Percentiles rank a stretch among this genome's conserved stretches.
Evolutionary conservation across 257 asterid genomes (phyloP).

Genomic region (Penstemon eatonii): DNA sequence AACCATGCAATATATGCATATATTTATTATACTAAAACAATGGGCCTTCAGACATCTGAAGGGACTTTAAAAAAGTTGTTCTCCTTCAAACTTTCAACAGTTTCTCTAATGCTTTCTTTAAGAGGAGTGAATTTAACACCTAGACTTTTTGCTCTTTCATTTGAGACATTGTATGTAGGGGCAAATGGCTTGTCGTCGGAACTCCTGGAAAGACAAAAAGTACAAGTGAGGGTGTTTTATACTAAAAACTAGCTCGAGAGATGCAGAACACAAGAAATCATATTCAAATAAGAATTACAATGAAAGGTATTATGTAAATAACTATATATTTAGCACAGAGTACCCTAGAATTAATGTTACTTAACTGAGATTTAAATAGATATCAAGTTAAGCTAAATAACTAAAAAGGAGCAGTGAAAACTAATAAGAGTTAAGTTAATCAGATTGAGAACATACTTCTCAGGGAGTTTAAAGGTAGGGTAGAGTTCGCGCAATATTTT

Average conservation of each 20-base stretch:
- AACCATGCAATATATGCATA: neutral
- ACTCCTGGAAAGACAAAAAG: conserved; percentile 33
- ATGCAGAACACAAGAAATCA: neutral
- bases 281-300: neutral
- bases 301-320: neutral
- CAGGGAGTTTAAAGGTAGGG: conserved; percentile 46
- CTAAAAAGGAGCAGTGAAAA: neutral
- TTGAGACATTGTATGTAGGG: conserved; percentile 45
- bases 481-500: conserved; percentile 41
- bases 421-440: neutral
- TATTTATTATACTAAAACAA: neutral
- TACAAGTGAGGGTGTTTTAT: too few species aligned
- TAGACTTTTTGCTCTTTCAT: conserved; percentile 45
- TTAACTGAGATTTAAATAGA: too few species aligned
- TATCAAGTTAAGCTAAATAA: neutral
- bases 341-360: too few species aligned
- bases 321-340: too few species aligned
- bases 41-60: conserved; percentile 6
- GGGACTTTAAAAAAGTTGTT: conserved; percentile 40
- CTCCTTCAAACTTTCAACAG: conserved; percentile 60
- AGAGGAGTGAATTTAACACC: conserved; percentile 55
- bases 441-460: conserved; percentile 38
- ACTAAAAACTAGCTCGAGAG: neutral
- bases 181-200: conserved; percentile 46
- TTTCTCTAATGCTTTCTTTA: conserved; percentile 51